Conservation (phyloP, 257 asterid genomes). For the Prunella vulgaris region DNA sequence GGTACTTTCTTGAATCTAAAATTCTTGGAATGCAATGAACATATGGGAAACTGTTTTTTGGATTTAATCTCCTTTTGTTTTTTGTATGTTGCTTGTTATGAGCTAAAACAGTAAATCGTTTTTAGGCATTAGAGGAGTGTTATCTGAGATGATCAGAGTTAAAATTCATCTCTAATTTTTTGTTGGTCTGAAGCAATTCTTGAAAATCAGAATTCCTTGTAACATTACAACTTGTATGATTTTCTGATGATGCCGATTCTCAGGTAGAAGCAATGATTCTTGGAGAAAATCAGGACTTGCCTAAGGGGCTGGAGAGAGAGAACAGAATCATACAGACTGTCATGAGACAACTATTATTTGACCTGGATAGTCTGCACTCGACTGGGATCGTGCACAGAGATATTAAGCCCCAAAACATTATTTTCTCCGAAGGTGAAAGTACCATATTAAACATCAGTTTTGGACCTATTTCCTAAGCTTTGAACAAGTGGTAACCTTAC, state of each 20-base stretch:
- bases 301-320: slow-evolving; percentile 88
- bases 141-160: not conserved
- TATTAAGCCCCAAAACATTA: slow-evolving; percentile 88
- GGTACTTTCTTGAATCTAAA: slow-evolving; percentile 43
- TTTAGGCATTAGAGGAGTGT: not conserved
- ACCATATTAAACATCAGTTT: not conserved
- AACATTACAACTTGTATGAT: not conserved
- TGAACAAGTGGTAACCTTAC: not conserved
- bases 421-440: slow-evolving; percentile 82
- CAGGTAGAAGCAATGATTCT: slow-evolving; percentile 89
- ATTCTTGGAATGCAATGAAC: not conserved
- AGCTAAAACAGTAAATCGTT: not conserved
- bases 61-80: not conserved
- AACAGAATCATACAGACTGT: slow-evolving; percentile 84
- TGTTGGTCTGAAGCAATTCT: not conserved
- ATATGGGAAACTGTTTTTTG: not conserved
- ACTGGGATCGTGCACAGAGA: slow-evolving; percentile 98
- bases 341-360: slow-evolving; percentile 82
- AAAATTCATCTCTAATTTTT: not conserved
- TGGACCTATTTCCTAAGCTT: not conserved
- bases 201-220: not conserved
- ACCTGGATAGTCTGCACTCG: slow-evolving; percentile 84
- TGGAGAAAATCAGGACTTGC: slow-evolving; percentile 56
- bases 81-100: not conserved
- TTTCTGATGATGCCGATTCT: slow-evolving; percentile 10